Base-by-base conservation (phyloP, 768 basidiomycete genomes). In the Tephrocybe sp. region DNA sequence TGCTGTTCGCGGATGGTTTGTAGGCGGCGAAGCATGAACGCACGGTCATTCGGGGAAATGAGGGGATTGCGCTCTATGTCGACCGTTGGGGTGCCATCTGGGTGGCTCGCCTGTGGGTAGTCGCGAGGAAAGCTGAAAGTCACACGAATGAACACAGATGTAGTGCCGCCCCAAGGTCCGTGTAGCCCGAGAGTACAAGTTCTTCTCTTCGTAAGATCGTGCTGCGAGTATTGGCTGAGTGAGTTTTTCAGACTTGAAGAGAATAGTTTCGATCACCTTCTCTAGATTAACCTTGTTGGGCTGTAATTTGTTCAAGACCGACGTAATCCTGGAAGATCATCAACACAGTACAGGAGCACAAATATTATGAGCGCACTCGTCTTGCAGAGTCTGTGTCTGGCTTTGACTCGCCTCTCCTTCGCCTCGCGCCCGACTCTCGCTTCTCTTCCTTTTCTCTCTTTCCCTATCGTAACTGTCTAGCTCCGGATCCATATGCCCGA, bases 81-180 rank as follows among this genome's bases (percentile, higher is more conserved):
- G 39, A 98, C 81, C 9, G 75, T 74, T 0, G 91, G 89, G 0
- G 78, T 84, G 17, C 86, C 81, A 9, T 80, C 74, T 0, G 91
- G 89, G 59, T 84, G 72, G 1, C 57, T 57, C 0, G 77, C 76
- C 5, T 82, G 75, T 0, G 90, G 88, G 62, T 98, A 98, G 37
- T 81, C 81, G 20, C 82, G 76, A 0, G 96, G 94, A 61, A 98
- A 98, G 1, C 82, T 85, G 71, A 97, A 95, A 1, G 90, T 87
- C 23, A 96, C 80, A 0, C 95, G 85, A 51, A 94, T 84, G 69
- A 92, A 94, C 6, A 88, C 88, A 17, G 85, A 87, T 10, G 85
- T 86, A 0, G 79, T 81, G 50, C 87, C 88, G n/a, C 90, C 92
- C 93, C 93, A 95, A 2, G 93, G 93, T 2, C 91, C 91, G 56